phyloP scores from a whole-genome alignment of 2,329 filamentous ascomycete species.

The Incumbomyces delicatus region DNA sequence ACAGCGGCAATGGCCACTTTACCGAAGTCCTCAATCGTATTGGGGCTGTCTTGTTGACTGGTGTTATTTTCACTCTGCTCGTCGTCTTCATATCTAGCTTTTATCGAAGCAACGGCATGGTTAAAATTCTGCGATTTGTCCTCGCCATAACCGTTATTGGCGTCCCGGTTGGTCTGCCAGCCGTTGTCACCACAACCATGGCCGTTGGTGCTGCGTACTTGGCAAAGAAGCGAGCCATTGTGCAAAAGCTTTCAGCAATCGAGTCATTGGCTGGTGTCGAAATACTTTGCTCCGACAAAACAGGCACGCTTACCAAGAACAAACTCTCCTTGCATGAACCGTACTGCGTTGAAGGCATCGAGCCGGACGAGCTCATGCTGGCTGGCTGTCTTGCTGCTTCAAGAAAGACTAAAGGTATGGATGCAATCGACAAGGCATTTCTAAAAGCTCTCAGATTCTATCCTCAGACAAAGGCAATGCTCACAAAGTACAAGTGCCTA shows the following conservation, averaged over 20 bases:
- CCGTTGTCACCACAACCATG: constrained; percentile 91
- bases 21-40: constrained; percentile 85
- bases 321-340: constrained; percentile 81
- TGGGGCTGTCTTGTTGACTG: constrained; percentile 65
- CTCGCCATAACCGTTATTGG: constrained; percentile 84
- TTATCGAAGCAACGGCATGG: constrained; percentile 75
- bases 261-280: constrained; percentile 87
- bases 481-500: constrained; percentile 74
- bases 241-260: constrained; percentile 85
- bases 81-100: constrained; percentile 80
- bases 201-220: constrained; percentile 86
- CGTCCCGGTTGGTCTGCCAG: constrained; percentile 85
- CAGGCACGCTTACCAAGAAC: constrained; percentile 87
- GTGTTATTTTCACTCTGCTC: constrained; percentile 71
- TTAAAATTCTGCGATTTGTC: constrained; percentile 72
- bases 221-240: constrained; percentile 85
- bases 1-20: constrained; percentile 70
- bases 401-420: constrained; percentile 91
- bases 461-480: constrained; percentile 67
- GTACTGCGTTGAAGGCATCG: constrained; percentile 71
- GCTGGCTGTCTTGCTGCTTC: constrained; percentile 83
- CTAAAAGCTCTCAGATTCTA: constrained; percentile 76
- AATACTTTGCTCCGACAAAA: constrained; percentile 92
- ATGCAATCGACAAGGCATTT: constrained; percentile 92
- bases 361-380: constrained; percentile 81